Base-by-base conservation (phyloP, 768 basidiomycete species). In the Russula sp. region DNA sequence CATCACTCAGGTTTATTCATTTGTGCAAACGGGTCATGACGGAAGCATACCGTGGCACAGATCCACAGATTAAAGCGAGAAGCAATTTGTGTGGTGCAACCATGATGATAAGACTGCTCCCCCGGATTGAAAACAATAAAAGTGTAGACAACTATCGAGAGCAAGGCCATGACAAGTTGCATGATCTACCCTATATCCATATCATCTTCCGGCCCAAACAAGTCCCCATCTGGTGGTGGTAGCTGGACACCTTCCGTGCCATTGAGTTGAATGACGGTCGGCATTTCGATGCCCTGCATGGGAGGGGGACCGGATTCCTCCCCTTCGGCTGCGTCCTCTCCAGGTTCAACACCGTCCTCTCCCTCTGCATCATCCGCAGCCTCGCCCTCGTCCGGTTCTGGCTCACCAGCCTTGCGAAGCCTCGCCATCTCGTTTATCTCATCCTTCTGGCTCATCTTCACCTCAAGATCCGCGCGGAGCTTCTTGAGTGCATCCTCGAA, bases 401-500 rank as follows among this genome's bases (percentile, higher is more conserved):
- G 66, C 44, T 84, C 80, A 4, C 88, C 88, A 71, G 88, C 88
- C 69, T 88, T 88, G 72, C 80, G 80, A 71, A 85, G 73, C 49
- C 87, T 80, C 68, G 86, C 86, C 70, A 85, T 80, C 75, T 92
- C 90, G 69, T 84, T 85, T 72, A 93, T 75, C 68, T 88, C 89
- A 67, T 93, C 91, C 60, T 87, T 80, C 71, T 93, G 91, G 0
- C 81, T 81, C 10, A 81, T 76, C 72, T 94, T 95, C 82, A 87
- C 85, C 67, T 95, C 94, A 35, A 95, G 77, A 71, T 97, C 94
- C 40, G 85, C 83, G 11, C 86, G 82, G 53, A 97, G 79, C 74
- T 96, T 97, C 78, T 87, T 91, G 70, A 95, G 74, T 18, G 90
- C 88, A 71, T 96, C 94, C 72, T 95, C 92, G 74, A 96, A 95